Base-by-base conservation (phyloP, 225 moss, liverwort and hornwort genomes). In the Straminergon stramineum region DNA sequence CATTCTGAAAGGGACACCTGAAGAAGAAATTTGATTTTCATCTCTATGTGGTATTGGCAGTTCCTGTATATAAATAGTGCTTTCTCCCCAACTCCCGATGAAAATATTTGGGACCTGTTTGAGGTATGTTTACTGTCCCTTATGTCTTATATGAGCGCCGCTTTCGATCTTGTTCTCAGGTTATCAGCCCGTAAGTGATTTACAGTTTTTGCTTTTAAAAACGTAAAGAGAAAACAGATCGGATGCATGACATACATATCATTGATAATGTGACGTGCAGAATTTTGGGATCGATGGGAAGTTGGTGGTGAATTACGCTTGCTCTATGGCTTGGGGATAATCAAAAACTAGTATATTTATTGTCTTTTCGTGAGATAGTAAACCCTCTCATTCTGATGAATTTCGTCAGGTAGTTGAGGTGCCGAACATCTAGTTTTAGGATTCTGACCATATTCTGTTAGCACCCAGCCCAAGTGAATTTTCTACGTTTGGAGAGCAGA, bases 271-370 rank as follows among this genome's bases (percentile, higher is more conserved):
- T 91, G 86, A 56, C 65, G 22, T 87, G 92, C 96, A 97, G 97
- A 98, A 96, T 93, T 98, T 98, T 91, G 98, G 95, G 60, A 96
- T 97, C 75, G 95, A 97, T 91, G 96, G 98, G 66, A 97, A 96
- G 89, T 88, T 98, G 90, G 96, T 98, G 53, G 97, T 98, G 82
- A 98, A 98, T 79, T 97, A 98, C 88, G 97, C 98, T 84, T 94
- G 92, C 88, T 95, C 98, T 13, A 92, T 98, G 92, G 98, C 97
- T 75, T 98, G 97, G 98, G 98, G 79, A 79, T 87, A 79, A 78
- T 55, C 0, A 11, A 63, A 7, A 63, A 62, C 27, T 35, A 7
- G 41, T 75, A 17, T 19, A 16, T n/a, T 45, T 24, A 18, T 68
- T 20, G n/a, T 28, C 51, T 81, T 61, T 7, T 51, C 13, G 65